Conservation (phyloP, 345 rosid species). For the Bretschneidera sinensis region DNA sequence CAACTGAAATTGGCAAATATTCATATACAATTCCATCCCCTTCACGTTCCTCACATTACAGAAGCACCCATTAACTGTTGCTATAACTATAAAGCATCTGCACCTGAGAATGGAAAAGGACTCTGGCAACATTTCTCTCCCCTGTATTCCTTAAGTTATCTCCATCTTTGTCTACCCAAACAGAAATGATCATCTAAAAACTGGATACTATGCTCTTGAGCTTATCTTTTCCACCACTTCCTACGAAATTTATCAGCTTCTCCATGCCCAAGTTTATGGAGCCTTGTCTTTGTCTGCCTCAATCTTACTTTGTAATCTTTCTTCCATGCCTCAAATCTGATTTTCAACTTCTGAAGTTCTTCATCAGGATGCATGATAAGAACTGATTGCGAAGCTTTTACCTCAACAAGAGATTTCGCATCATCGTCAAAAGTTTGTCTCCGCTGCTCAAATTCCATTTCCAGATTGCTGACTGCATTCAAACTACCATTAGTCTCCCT, state of each 20-base stretch:
- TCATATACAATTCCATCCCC: neutral
- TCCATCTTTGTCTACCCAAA: slow-evolving; percentile 5
- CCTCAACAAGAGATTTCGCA: slow-evolving; percentile 47
- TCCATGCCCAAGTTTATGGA: slow-evolving; percentile 44
- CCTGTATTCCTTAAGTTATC: slow-evolving; percentile 6
- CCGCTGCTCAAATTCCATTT: slow-evolving; percentile 73
- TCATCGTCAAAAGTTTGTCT: slow-evolving; percentile 64
- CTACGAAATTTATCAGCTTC: slow-evolving; percentile 53
- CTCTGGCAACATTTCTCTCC: neutral
- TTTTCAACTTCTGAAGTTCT: slow-evolving; percentile 60
- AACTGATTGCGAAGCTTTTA: slow-evolving; percentile 32
- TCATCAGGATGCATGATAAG: slow-evolving; percentile 41
- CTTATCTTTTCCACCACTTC: slow-evolving; percentile 80
- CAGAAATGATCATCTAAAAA: slow-evolving; percentile 6
- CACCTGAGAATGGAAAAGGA: slow-evolving; percentile 13
- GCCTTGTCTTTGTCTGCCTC: slow-evolving; percentile 60
- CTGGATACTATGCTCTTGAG: slow-evolving; percentile 11
- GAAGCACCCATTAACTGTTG: neutral
- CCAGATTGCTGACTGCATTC: slow-evolving; percentile 45
- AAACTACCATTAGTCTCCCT: slow-evolving; percentile 58
- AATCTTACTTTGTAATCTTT: slow-evolving; percentile 76
- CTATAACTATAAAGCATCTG: neutral
- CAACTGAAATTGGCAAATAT: slow-evolving; percentile 29
- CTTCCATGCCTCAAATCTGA: slow-evolving; percentile 76
- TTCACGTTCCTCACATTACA: neutral